Percentiles rank a stretch among this genome's conserved stretches.
phyloP scores from a whole-genome alignment of 1,139 yeast species.

The Debaryomycetaceae sp. region DNA sequence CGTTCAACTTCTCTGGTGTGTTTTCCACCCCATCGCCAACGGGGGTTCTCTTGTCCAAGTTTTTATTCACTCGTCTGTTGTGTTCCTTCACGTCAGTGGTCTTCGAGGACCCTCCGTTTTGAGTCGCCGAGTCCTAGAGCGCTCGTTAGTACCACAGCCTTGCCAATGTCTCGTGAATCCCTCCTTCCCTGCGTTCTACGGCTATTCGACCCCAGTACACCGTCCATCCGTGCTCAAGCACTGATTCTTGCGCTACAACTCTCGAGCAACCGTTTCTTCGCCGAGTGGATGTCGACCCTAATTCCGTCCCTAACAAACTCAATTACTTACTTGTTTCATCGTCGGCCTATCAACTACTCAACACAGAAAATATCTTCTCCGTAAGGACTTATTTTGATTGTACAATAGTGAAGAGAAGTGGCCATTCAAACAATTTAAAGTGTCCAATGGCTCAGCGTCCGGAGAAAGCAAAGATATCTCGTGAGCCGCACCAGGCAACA shows the following conservation, averaged over 20 bases:
- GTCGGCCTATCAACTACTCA: too few relatives aligned
- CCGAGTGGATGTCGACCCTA: too few relatives aligned
- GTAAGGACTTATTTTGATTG: too few relatives aligned
- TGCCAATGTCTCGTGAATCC: too few relatives aligned
- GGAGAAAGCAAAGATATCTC: neutral
- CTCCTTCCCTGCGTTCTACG: neutral
- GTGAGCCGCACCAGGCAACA: neutral
- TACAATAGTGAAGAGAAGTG: neutral
- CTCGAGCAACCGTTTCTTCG: too few relatives aligned
- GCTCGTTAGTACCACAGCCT: slow-evolving; percentile 5
- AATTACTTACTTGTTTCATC: too few relatives aligned
- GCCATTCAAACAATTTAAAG: neutral
- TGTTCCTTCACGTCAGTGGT: slow-evolving; percentile 30
- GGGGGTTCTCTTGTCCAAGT: slow-evolving; percentile 13
- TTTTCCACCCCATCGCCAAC: slow-evolving; percentile 24
- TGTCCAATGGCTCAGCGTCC: neutral
- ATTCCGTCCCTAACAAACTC: too few relatives aligned
- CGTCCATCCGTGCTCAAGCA: neutral
- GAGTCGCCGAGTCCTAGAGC: neutral
- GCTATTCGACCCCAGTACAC: neutral
- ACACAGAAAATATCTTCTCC: too few relatives aligned
- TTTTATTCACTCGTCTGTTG: slow-evolving; percentile 20
- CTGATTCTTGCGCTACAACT: too few relatives aligned
- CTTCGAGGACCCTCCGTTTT: slow-evolving; percentile 14
- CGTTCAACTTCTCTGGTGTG: neutral